Evolutionary conservation across 345 rosid species (phyloP), one percentile per base, ranked within the genome.

Genomic region (Microcos paniculata): DNA sequence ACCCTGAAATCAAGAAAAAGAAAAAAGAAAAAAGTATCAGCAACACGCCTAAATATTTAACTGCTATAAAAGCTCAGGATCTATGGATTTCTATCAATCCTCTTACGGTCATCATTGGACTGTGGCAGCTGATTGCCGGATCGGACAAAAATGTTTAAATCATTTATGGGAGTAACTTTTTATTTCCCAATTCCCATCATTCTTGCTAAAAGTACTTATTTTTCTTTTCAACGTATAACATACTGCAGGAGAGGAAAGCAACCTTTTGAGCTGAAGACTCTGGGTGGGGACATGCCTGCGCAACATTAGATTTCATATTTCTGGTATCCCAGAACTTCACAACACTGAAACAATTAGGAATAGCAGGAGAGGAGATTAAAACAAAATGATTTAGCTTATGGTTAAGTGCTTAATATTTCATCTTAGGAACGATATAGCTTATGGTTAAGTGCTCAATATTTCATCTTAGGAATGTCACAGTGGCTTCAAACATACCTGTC

Each of bases 291-390:
- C 90, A 88, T 11, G 91, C 87, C 80, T 90, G 89, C 71, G 83
- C 77, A 58, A 90, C 70, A 57, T 85, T 89, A 81, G 84, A 73
- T 83, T 86, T 96, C 56, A 93, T 83, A 82, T 90, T 93, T 73
- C 98, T 86, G 63, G 85, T 80, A 73, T 96, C 99, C 99, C 98
- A 93, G 77, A 96, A 90, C 75, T 96, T 96, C 28, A 96, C 74
- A 62, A 85, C 81, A 77, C 99, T 93, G 85, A 77, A 61, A 84
- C 21, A 53, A 72, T 8, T 49, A 42, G 58, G 77, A 53, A 70
- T 55, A 57, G 38, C 26, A 40, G 4, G 11, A 77, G 56, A 75
- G 70, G 21, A 14, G 16, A 46, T 56, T 57, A 76, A 33, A 64
- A 70, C 31, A 73, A 68, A 61, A 51, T 52, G 30, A 26, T 16